Conservation (phyloP, 495 filamentous ascomycete genomes). For the Penicillium waksmanii region DNA sequence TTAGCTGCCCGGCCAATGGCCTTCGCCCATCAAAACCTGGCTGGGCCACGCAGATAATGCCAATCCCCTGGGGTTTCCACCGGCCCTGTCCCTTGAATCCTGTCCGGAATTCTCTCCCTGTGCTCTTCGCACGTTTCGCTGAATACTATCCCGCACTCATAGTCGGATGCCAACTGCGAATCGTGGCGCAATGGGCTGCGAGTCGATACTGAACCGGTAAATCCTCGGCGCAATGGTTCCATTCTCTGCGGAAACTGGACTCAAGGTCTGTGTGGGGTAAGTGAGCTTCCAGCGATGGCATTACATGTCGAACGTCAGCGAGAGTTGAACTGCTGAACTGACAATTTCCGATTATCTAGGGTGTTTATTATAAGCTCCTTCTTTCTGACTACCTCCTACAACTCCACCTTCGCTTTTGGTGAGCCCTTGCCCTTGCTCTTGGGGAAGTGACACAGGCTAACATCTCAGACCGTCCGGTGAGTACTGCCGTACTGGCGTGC, state of each 20-base stretch:
- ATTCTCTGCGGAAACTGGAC: slow-evolving; percentile 40
- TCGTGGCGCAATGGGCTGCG: slow-evolving; percentile 21
- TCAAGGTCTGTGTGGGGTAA: slow-evolving; percentile 45
- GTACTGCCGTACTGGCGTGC: slow-evolving; percentile 41
- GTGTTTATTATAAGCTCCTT: slow-evolving; percentile 41
- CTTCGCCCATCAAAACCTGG: slow-evolving; percentile 4
- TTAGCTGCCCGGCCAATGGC: slow-evolving; percentile 12
- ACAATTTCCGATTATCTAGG: slow-evolving; percentile 25
- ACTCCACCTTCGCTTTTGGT: slow-evolving; percentile 49
- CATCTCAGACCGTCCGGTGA: slow-evolving; percentile 44
- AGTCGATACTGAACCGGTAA: slow-evolving; percentile 9
- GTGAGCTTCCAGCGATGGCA: slow-evolving; percentile 12
- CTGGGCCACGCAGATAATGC: slow-evolving; percentile 10
- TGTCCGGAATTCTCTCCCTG: slow-evolving; percentile 7
- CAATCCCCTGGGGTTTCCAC: slow-evolving; percentile 32
- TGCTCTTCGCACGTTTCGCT: slow-evolving; percentile 5
- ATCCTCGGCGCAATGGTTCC: slow-evolving; percentile 33
- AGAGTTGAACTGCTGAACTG: slow-evolving; percentile 13
- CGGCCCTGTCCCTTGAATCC: slow-evolving; percentile 12
- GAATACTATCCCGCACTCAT: slow-evolving; percentile 3
- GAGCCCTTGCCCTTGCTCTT: slow-evolving; percentile 10
- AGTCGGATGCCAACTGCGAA: slow-evolving; percentile 5
- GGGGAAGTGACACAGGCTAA: slow-evolving; percentile 13
- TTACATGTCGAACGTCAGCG: slow-evolving; percentile 3
- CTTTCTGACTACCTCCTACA: slow-evolving; percentile 40